Percentiles rank a stretch among this genome's conserved stretches.
Conservation (phyloP, 495 filamentous ascomycete genomes). For the Aspergillus avenaceus region DNA sequence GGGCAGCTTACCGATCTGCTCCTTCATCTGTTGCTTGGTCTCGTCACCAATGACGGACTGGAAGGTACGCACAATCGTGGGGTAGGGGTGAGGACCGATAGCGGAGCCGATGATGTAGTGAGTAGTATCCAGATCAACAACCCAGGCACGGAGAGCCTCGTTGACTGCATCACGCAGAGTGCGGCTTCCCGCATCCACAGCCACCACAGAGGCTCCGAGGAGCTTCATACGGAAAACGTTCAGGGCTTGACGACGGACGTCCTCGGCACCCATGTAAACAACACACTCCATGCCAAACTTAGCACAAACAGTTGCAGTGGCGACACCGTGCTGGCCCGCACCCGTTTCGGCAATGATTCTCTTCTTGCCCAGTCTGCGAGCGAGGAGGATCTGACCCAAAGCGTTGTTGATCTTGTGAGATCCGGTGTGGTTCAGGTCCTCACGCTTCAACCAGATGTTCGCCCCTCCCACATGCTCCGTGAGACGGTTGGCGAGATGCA, state of each 20-base stretch:
- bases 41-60: conserved; percentile 91
- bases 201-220: conserved; percentile 82
- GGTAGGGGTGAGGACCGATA: conserved; percentile 93
- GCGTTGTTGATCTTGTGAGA: conserved; percentile 99
- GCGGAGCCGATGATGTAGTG: conserved; percentile 96
- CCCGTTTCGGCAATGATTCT: conserved; percentile 95
- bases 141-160: conserved; percentile 86
- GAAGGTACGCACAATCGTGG: conserved; percentile 93
- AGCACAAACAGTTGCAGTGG: conserved; percentile 91
- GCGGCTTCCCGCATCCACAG: conserved; percentile 78
- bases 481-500: conserved; percentile 83
- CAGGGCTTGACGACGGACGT: conserved; percentile 86
- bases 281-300: conserved; percentile 96
- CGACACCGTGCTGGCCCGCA: conserved; percentile 95
- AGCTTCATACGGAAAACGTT: conserved; percentile 97
- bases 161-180: conserved; percentile 95
- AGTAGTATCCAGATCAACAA: conserved; percentile 78
- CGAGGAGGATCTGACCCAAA: conserved; percentile 81
- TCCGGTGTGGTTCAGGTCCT: conserved; percentile 83
- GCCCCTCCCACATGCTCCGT: conserved; percentile 87
- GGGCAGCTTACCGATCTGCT: conserved; percentile 78
- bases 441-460: conserved; percentile 92
- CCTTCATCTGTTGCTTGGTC: conserved; percentile 83
- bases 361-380: conserved; percentile 77
- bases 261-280: conserved; percentile 94